Percentiles rank a stretch among this genome's conserved stretches.
phyloP scores from a whole-genome alignment of 2,329 filamentous ascomycete species.

The Hawksworthiomyces lignivorus region DNA sequence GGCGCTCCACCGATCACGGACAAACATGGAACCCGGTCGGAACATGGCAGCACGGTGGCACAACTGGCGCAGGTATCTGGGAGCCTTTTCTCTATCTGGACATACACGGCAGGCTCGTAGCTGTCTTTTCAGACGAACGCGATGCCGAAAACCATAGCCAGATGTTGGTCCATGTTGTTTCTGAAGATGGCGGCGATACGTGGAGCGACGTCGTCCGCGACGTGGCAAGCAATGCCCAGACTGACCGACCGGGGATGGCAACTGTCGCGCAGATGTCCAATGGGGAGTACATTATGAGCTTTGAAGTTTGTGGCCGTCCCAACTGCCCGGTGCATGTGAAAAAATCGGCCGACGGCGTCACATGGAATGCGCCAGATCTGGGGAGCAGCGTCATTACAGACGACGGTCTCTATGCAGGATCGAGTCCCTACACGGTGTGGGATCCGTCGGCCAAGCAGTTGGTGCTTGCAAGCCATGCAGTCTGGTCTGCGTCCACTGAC shows the following conservation, averaged over 20 bases:
- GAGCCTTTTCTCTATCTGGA: slow-evolving; percentile 1
- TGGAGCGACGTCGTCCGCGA: neutral
- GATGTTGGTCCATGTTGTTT: slow-evolving; percentile 3
- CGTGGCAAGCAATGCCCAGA: slow-evolving; percentile 1
- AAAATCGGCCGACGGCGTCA: neutral
- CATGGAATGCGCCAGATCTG: neutral
- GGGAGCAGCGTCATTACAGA: neutral
- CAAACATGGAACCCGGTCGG: neutral
- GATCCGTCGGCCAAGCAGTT: neutral
- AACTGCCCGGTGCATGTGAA: neutral
- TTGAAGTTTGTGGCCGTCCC: slow-evolving; percentile 1
- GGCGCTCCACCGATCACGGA: slow-evolving; percentile 3
- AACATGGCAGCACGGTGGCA: neutral
- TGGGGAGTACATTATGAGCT: slow-evolving; percentile 1
- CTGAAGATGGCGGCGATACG: neutral
- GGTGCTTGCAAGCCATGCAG: neutral
- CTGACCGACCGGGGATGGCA: slow-evolving; percentile 1
- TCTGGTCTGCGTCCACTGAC: neutral
- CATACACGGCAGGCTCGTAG: neutral
- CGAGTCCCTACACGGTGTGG: slow-evolving; percentile 2
- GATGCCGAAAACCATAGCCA: slow-evolving; percentile 1
- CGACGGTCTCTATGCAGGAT: neutral
- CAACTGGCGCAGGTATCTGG: slow-evolving; percentile 1
- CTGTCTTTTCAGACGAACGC: slow-evolving; percentile 5
- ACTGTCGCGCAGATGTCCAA: neutral